Evolutionary conservation across 2,329 filamentous ascomycete species (phyloP).

Genomic region (Thermothelomyces thermophilus): DNA sequence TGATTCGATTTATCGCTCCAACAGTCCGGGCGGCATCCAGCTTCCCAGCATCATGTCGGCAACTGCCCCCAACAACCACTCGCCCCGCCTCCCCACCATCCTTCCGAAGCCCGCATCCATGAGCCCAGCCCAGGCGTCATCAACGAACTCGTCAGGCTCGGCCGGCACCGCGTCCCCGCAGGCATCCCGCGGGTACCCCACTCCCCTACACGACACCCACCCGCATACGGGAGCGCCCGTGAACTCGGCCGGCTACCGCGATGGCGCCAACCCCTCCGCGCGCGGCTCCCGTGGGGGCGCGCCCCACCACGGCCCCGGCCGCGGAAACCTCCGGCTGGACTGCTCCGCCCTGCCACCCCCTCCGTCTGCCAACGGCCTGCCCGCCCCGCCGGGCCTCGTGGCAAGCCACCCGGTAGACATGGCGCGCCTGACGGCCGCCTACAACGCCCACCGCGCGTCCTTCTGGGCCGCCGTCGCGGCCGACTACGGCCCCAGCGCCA

Average conservation of each 20-base stretch:
- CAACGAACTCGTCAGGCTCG: neutral
- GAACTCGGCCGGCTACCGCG: conserved; percentile 36
- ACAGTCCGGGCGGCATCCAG: conserved; percentile 43
- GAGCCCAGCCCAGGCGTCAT: conserved; percentile 34
- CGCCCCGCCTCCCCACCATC: conserved; percentile 52
- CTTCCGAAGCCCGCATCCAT: conserved; percentile 58
- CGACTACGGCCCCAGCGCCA: conserved; percentile 61
- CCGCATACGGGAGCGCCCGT: conserved; percentile 42
- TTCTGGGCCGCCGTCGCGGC: conserved; percentile 69
- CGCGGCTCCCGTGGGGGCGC: conserved; percentile 32
- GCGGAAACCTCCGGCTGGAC: conserved; percentile 48
- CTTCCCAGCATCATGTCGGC: conserved; percentile 46
- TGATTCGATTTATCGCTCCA: conserved; percentile 39
- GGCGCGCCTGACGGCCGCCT: conserved; percentile 61
- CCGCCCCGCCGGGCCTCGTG: conserved; percentile 10
- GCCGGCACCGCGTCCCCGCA: conserved; percentile 31
- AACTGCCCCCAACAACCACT: conserved; percentile 35
- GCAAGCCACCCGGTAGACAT: conserved; percentile 48
- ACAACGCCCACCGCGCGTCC: conserved; percentile 59
- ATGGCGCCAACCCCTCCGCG: conserved; percentile 30
- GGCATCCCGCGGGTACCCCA: conserved; percentile 35
- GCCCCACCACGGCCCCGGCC: conserved; percentile 28
- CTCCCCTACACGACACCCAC: conserved; percentile 35
- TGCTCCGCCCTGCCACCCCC: conserved; percentile 43
- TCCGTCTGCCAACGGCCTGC: conserved; percentile 17